These are phyloP conservation scores for Collybia mongolica DNA, from an alignment of 768 basidiomycete genomes.

Conservation along the genomic window DNA sequence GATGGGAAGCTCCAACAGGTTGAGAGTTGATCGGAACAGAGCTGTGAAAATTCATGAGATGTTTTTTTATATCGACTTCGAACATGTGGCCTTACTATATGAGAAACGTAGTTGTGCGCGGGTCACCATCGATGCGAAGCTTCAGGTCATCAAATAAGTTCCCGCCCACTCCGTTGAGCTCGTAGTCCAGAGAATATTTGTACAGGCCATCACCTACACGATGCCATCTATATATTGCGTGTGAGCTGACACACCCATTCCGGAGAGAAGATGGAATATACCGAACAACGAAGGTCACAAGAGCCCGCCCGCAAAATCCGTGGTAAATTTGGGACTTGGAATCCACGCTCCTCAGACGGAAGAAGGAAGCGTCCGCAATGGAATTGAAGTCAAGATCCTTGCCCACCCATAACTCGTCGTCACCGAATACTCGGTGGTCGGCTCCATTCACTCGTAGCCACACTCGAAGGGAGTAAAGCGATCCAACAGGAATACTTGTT, in stretches of 20 bases:
- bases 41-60: slow-evolving; percentile 27
- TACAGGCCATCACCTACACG: slow-evolving; percentile 42
- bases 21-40: slow-evolving; percentile 53
- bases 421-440: slow-evolving; percentile 63
- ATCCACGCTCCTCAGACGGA: slow-evolving; percentile 41
- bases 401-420: slow-evolving; percentile 66
- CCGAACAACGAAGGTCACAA: slow-evolving; percentile 57
- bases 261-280: slow-evolving; percentile 19
- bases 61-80: no score
- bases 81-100: slow-evolving; percentile 49
- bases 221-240: slow-evolving; percentile 44
- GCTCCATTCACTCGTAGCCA: slow-evolving; percentile 60
- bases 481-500: slow-evolving; percentile 49
- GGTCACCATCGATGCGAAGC: slow-evolving; percentile 55
- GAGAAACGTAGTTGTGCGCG: slow-evolving; percentile 50
- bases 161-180: slow-evolving; percentile 59
- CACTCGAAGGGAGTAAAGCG: slow-evolving; percentile 56
- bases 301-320: slow-evolving; percentile 52
- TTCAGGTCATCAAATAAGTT: slow-evolving; percentile 51
- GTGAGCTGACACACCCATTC: background rate
- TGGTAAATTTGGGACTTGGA: slow-evolving; percentile 52
- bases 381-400: slow-evolving; percentile 63
- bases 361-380: slow-evolving; percentile 57
- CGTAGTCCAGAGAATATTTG: slow-evolving; percentile 61
- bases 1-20: slow-evolving; percentile 58